A percentile compares a stretch with the other conserved stretches of the same genome.
Evolutionary conservation across 2,329 filamentous ascomycete species (phyloP).

Genomic region (Microdochium bolleyi): DNA sequence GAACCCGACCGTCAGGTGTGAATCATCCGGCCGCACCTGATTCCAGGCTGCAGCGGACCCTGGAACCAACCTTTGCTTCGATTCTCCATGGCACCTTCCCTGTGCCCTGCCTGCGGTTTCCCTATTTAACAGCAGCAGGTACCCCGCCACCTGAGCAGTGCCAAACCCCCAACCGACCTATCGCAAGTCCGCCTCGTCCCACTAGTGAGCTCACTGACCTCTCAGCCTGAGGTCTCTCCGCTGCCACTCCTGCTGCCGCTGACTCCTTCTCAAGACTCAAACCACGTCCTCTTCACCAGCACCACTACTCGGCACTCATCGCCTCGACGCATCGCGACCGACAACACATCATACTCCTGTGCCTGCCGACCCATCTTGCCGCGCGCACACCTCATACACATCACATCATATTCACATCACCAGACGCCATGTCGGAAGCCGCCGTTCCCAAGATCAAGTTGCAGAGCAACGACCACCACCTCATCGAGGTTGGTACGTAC

Average conservation of each 20-base stretch:
- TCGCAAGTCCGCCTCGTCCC: background rate
- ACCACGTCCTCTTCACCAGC: background rate
- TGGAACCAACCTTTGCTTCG: too few relatives aligned
- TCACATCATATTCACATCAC: background rate
- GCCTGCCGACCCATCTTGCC: too few relatives aligned
- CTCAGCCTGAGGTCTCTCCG: too few relatives aligned
- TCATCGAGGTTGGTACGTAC: conserved; percentile 38
- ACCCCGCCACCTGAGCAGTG: background rate
- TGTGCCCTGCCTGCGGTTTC: background rate
- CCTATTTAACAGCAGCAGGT: background rate
- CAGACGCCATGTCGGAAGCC: conserved; percentile 8
- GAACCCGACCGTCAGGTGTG: too few relatives aligned
- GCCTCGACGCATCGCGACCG: too few relatives aligned
- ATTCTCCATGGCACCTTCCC: background rate
- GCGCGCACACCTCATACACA: background rate
- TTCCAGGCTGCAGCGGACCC: too few relatives aligned
- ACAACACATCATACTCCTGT: too few relatives aligned
- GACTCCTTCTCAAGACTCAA: too few relatives aligned
- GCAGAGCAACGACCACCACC: conserved; percentile 40
- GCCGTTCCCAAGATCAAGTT: conserved; percentile 32
- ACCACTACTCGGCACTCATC: background rate
- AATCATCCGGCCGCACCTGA: too few relatives aligned
- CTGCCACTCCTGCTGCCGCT: too few relatives aligned
- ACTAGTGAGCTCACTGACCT: too few relatives aligned
- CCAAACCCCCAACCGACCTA: background rate